These are phyloP conservation scores for Juncus inflexus DNA, from an alignment of 176 grass and related monocot genomes.

Conservation along the genomic window DNA sequence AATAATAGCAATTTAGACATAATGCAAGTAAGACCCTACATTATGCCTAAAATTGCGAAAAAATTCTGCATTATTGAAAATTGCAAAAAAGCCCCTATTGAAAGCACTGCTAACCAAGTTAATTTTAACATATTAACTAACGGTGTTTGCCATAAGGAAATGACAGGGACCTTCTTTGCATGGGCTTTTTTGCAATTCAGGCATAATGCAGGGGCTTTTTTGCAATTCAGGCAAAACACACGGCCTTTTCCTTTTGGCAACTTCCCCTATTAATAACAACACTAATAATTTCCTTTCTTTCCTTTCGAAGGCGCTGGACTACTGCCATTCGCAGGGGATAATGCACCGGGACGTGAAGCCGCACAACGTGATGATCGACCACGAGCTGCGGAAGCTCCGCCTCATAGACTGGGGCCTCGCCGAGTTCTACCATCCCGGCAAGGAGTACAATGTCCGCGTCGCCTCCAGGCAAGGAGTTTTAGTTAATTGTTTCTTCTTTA, in stretches of 20 bases:
- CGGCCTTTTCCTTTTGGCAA: not conserved
- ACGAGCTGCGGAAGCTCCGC: conserved; percentile 65
- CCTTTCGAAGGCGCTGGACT: conserved; percentile 55
- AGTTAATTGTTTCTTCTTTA: conserved; percentile 1
- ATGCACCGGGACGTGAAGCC: conserved; percentile 84
- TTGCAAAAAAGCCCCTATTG: too few species aligned
- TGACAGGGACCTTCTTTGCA: too few species aligned
- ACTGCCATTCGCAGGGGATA: conserved; percentile 80
- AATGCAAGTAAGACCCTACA: too few species aligned
- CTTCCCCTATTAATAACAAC: not conserved
- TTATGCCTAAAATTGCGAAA: too few species aligned
- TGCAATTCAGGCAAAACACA: too few species aligned
- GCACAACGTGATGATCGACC: conserved; percentile 80
- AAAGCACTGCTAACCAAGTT: too few species aligned
- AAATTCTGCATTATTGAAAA: too few species aligned
- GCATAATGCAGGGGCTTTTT: too few species aligned
- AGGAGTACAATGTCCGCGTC: conserved; percentile 73
- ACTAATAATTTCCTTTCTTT: not conserved
- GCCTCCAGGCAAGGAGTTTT: conserved; percentile 60
- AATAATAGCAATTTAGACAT: too few species aligned
- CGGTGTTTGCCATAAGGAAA: too few species aligned
- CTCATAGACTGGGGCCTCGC: conserved; percentile 79
- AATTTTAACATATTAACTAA: too few species aligned
- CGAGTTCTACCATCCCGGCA: conserved; percentile 68
- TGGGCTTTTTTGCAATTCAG: too few species aligned